Evolutionary conservation across 208 protist species (phyloP).

Genomic region (Herpetomonas tarakana): DNA sequence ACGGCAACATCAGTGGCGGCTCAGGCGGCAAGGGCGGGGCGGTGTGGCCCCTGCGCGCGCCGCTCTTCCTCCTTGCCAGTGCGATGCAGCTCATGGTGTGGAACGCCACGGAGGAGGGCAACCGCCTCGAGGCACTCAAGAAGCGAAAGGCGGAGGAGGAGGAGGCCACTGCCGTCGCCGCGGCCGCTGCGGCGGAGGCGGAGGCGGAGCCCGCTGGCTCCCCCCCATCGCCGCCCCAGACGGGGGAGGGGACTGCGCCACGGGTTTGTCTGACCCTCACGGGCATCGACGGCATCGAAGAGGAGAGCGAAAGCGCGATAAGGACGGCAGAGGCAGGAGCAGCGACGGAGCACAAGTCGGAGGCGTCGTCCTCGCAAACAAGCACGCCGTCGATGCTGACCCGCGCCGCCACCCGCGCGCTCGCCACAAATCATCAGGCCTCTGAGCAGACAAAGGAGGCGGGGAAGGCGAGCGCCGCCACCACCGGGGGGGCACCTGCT

Average conservation of each 20-base stretch:
- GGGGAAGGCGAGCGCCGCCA: background rate
- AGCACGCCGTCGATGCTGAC: background rate
- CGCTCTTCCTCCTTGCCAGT: conserved; percentile 67
- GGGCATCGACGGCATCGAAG: background rate
- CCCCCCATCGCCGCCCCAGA: too few relatives aligned
- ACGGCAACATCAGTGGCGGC: conserved; percentile 10
- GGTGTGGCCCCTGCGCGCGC: conserved; percentile 44
- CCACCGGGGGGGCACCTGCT: background rate
- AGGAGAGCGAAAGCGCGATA: background rate
- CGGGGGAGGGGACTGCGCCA: too few relatives aligned
- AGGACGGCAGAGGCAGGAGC: too few relatives aligned
- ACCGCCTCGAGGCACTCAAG: conserved; percentile 4
- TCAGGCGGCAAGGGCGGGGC: conserved; percentile 2
- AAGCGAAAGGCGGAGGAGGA: background rate
- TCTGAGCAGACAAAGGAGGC: conserved; percentile 5
- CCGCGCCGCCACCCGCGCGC: background rate
- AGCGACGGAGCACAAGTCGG: background rate
- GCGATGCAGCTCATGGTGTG: conserved; percentile 81
- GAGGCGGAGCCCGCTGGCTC: too few relatives aligned
- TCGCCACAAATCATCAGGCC: background rate
- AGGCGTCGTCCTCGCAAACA: background rate
- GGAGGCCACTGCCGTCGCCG: conserved; percentile 1
- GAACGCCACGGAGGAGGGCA: conserved; percentile 63
- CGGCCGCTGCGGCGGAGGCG: background rate
- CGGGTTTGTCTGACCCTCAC: background rate